phyloP scores from a whole-genome alignment of 2,329 filamentous ascomycete genomes.

The Colletotrichum paranaense region DNA sequence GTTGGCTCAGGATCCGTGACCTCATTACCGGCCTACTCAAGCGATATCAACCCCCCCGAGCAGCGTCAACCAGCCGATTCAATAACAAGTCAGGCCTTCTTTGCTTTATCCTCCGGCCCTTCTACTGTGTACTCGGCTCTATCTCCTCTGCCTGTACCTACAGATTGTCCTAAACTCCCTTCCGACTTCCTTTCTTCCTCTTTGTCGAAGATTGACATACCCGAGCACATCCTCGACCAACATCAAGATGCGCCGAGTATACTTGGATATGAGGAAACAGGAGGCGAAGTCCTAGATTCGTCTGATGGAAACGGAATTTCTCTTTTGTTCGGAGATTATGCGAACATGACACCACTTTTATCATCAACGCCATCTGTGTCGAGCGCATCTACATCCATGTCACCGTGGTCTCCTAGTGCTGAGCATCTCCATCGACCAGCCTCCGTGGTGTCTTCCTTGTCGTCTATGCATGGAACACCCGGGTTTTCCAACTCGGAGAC shows the following conservation, averaged over 20 bases:
- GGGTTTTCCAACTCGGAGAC: not conserved
- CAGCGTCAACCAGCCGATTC: not conserved
- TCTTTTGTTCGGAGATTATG: not conserved
- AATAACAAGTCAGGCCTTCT: not conserved
- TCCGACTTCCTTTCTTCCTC: not conserved
- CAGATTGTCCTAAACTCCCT: not conserved
- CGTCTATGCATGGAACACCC: not conserved
- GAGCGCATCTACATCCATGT: not conserved
- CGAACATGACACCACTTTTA: not conserved
- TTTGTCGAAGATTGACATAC: not conserved
- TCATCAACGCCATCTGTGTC: not conserved
- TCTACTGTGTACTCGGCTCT: not conserved
- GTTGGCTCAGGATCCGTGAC: not conserved
- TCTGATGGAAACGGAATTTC: not conserved
- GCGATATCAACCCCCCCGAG: not conserved
- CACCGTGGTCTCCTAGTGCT: not conserved
- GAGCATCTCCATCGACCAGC: not conserved
- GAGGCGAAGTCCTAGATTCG: not conserved
- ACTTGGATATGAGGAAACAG: too few relatives aligned
- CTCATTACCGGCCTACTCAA: not conserved
- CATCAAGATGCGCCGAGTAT: too few relatives aligned
- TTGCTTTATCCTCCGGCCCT: not conserved
- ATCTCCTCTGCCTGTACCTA: not conserved
- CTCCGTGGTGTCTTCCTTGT: not conserved
- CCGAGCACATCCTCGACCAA: not conserved